These are phyloP conservation scores for Begonia fuchsioides DNA, from an alignment of 306 rosid species.

Conservation along the genomic window DNA sequence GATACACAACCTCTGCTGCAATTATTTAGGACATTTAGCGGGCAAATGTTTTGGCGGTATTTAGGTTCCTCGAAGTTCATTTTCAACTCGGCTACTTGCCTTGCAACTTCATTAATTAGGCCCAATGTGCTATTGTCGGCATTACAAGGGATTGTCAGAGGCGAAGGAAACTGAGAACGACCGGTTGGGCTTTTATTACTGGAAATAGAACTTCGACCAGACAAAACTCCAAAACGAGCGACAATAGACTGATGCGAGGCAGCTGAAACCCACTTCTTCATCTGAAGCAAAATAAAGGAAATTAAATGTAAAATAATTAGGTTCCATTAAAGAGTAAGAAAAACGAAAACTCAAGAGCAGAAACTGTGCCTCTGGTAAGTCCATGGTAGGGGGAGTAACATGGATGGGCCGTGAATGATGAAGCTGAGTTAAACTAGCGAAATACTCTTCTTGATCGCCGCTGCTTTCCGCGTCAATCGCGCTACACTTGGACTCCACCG, in stretches of 20 bases:
- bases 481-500: constrained; percentile 6
- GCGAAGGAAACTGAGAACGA: constrained; percentile 50
- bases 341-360: background rate
- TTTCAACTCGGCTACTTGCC: constrained; percentile 63
- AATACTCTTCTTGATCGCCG: constrained; percentile 64
- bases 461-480: constrained; percentile 44
- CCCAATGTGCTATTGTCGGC: constrained; percentile 45
- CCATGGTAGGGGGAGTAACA: constrained; percentile 13
- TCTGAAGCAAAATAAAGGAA: constrained; percentile 1
- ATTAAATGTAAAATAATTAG: background rate
- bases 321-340: background rate
- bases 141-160: constrained; percentile 44
- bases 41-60: constrained; percentile 7
- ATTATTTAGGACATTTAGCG: too few relatives aligned
- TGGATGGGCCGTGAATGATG: constrained; percentile 26
- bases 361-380: constrained; percentile 35
- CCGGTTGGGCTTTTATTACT: constrained; percentile 61
- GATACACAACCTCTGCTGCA: constrained; percentile 16
- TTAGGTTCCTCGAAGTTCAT: constrained; percentile 15
- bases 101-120: constrained; percentile 55
- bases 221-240: constrained; percentile 60
- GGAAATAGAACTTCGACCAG: constrained; percentile 26
- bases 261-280: constrained; percentile 17
- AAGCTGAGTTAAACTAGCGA: constrained; percentile 39
- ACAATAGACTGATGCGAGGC: constrained; percentile 72